Base-by-base conservation (phyloP, 805 yeast genomes). In the Blastobotrys attinorum region DNA sequence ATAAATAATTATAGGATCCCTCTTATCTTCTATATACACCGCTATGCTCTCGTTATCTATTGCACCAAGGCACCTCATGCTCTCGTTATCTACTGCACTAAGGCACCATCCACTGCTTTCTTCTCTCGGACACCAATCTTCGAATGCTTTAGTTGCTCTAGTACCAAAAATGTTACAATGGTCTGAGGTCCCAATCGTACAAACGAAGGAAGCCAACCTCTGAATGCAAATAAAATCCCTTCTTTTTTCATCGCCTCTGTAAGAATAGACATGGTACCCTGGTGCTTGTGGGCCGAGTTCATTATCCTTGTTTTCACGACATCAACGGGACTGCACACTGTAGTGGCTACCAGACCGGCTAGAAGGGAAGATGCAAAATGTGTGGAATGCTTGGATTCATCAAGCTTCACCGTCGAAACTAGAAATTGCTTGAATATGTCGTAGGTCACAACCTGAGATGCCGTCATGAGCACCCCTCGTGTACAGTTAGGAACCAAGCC, bases 201-300 rank as follows among this genome's bases (percentile, higher is more conserved):
- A 58, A 86, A 86, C 35, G 92, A 79, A 25, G 95, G 95, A 31
- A 83, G 66, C 96, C 96, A 86, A 21, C 96, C 96, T 62, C 95
- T 71, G 64, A 86, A 86, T 80, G 85, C 76, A 65, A 87, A 87
- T 0, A 79, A 73, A 11, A 76, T 69, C 18, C 96, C 96, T 62
- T 86, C 95, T 10, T 56, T 65, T 49, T 70, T 72, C 16, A 86
- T 70, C 0, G 90, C 84, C 4, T 62, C 59, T 1, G 52, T 51
- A 47, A 85, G 60, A 36, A 83, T 77, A 2, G 60, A 47, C 2
- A 75, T 37, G 2, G 86, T 80, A 48, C 75, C 64, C 47, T 70
- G 50, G 44, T 52, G 32, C 39, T 54, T 47, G 8, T 55, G 52
- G 11, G 53, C 53, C 23, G 70, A 75, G 63, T 83, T 81, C 96